Evolutionary conservation across 2,329 filamentous ascomycete species (phyloP).

Genomic region (Fusarium nodosum): DNA sequence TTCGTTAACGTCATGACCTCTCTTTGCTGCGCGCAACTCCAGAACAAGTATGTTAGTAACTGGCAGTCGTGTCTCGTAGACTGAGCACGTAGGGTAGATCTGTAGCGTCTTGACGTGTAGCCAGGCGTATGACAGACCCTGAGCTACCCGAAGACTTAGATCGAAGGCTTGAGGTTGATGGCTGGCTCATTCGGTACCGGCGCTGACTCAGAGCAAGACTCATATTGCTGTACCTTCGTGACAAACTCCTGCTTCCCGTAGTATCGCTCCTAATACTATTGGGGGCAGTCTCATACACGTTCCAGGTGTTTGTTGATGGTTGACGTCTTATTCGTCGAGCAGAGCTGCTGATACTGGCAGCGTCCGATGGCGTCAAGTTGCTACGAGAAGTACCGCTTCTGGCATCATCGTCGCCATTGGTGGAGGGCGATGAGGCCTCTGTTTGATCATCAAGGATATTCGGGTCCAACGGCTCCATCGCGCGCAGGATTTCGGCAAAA

Average conservation of each 20-base stretch:
- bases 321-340: constrained; percentile 53
- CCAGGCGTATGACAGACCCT: constrained; percentile 64
- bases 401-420: constrained; percentile 62
- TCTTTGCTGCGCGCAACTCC: constrained; percentile 14
- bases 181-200: constrained; percentile 56
- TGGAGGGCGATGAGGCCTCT: constrained; percentile 52
- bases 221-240: constrained; percentile 55
- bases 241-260: constrained; percentile 51
- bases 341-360: constrained; percentile 53
- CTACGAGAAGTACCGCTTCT: constrained; percentile 58
- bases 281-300: constrained; percentile 65
- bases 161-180: constrained; percentile 58
- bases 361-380: constrained; percentile 49
- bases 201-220: constrained; percentile 61
- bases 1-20: constrained; percentile 42
- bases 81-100: constrained; percentile 57
- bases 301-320: constrained; percentile 61
- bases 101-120: constrained; percentile 54
- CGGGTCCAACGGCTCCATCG: constrained; percentile 76
- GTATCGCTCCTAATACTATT: constrained; percentile 64
- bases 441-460: constrained; percentile 60
- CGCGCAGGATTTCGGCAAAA: constrained; percentile 83
- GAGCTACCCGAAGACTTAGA: constrained; percentile 56
- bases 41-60: constrained; percentile 32
- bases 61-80: constrained; percentile 52